Conservation (phyloP, 1,284 basidiomycete genomes). For the Boletellus deceptivus region DNA sequence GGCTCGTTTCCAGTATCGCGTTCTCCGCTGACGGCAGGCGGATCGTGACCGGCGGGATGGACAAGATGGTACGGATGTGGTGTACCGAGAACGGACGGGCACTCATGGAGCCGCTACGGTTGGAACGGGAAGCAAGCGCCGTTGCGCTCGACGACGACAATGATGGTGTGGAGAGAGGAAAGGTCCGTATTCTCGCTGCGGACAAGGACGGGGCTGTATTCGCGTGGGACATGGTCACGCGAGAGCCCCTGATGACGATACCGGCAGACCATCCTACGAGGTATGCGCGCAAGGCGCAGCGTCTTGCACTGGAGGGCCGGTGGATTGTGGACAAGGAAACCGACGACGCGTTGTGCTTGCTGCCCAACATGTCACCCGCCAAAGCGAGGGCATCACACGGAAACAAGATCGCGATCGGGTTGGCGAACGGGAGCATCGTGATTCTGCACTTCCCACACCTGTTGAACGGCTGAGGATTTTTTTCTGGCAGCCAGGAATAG, state of each 20-base stretch:
- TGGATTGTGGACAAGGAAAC: slow-evolving; percentile 27
- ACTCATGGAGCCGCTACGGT: slow-evolving; percentile 20
- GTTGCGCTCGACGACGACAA: slow-evolving; percentile 28
- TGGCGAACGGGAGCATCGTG: slow-evolving; percentile 33
- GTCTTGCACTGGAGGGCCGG: slow-evolving; percentile 19
- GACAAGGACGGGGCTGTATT: slow-evolving; percentile 26
- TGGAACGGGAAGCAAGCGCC: slow-evolving; percentile 19
- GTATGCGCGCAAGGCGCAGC: slow-evolving; percentile 10
- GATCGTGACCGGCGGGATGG: slow-evolving; percentile 29
- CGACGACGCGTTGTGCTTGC: slow-evolving; percentile 11
- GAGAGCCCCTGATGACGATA: slow-evolving; percentile 18
- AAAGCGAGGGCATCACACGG: slow-evolving; percentile 23
- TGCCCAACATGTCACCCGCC: slow-evolving; percentile 32
- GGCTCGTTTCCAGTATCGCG: slow-evolving; percentile 26
- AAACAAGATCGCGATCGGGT: slow-evolving; percentile 25
- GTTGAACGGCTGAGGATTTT: not conserved
- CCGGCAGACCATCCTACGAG: slow-evolving; percentile 18
- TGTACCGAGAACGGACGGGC: slow-evolving; percentile 20
- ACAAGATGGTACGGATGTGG: slow-evolving; percentile 33
- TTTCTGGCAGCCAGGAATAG: too few relatives aligned
- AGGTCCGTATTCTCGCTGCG: slow-evolving; percentile 22
- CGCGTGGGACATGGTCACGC: slow-evolving; percentile 29
- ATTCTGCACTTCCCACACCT: slow-evolving; percentile 23
- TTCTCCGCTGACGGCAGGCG: slow-evolving; percentile 29
- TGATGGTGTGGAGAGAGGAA: not conserved